These are phyloP conservation scores for Halenospora varia DNA, from an alignment of 495 filamentous ascomycete species.

Conservation along the genomic window DNA sequence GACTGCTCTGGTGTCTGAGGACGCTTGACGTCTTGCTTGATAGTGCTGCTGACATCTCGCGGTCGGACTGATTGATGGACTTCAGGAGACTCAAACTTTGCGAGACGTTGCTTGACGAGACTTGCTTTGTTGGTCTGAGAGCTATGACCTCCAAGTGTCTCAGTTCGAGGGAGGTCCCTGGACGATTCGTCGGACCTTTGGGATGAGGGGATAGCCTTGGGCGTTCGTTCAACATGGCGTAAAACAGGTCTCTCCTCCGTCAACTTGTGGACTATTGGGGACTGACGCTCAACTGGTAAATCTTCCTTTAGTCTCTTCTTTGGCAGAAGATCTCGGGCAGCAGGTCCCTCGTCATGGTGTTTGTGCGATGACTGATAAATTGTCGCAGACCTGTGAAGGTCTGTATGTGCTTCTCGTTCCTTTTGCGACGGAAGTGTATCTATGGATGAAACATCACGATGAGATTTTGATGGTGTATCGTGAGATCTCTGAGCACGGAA, in stretches of 20 bases:
- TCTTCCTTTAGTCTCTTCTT: background rate
- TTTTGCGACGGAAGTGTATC: conserved; percentile 16
- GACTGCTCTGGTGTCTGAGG: background rate
- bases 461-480: background rate
- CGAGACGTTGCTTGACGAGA: conserved; percentile 18
- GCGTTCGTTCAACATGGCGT: background rate
- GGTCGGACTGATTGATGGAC: background rate
- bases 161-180: background rate
- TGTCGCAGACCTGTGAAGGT: conserved; percentile 14
- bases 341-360: background rate
- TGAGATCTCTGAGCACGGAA: background rate
- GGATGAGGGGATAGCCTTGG: background rate
- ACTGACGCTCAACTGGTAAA: background rate
- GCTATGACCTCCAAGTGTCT: conserved; percentile 1
- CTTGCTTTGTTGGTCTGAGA: conserved; percentile 7
- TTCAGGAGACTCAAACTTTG: conserved; percentile 23
- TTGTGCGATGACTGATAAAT: conserved; percentile 1
- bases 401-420: conserved; percentile 6
- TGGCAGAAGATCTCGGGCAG: background rate
- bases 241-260: background rate
- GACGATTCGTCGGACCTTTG: background rate
- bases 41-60: background rate
- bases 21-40: background rate
- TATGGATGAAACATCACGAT: background rate
- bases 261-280: conserved; percentile 3